phyloP scores from a whole-genome alignment of 148 eudicot genomes.

The Nepenthes gracilis region DNA sequence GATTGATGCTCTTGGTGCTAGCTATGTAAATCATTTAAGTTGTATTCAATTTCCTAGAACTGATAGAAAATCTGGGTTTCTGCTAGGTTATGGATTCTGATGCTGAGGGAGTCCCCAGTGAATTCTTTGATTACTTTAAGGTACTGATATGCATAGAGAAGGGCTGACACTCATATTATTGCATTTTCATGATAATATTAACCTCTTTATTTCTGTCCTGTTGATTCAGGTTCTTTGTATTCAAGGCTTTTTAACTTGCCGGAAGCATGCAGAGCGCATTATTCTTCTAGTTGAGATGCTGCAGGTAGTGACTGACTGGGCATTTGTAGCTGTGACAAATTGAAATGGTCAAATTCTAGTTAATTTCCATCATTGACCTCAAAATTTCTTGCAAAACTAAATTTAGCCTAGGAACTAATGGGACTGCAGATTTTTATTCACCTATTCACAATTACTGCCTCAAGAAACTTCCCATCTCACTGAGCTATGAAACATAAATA shows the following conservation, averaged over 20 bases:
- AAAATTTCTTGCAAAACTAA: background rate
- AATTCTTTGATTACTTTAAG: slow-evolving; percentile 93
- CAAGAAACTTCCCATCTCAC: too few species aligned
- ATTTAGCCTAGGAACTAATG: too few species aligned
- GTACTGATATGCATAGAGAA: slow-evolving; percentile 24
- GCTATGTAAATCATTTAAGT: background rate
- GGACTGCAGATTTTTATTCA: too few species aligned
- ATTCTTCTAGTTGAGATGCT: slow-evolving; percentile 99
- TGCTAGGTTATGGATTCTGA: slow-evolving; percentile 99
- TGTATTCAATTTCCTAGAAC: background rate
- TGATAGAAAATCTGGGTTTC: slow-evolving; percentile 13
- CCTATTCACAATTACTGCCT: too few species aligned
- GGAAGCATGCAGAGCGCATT: slow-evolving; percentile 97
- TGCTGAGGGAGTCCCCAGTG: slow-evolving; percentile 98
- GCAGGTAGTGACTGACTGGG: slow-evolving; percentile 39
- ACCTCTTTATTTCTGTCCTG: background rate
- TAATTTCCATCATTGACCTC: background rate
- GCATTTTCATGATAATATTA: background rate
- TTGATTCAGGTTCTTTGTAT: slow-evolving; percentile 87
- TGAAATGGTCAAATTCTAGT: background rate
- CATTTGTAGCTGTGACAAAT: background rate
- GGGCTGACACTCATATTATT: slow-evolving; percentile 1
- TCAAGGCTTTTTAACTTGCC: slow-evolving; percentile 96
- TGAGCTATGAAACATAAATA: too few species aligned
- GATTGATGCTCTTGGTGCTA: background rate